phyloP scores from a whole-genome alignment of 768 basidiomycete genomes.

The Naganishia randhawae region DNA sequence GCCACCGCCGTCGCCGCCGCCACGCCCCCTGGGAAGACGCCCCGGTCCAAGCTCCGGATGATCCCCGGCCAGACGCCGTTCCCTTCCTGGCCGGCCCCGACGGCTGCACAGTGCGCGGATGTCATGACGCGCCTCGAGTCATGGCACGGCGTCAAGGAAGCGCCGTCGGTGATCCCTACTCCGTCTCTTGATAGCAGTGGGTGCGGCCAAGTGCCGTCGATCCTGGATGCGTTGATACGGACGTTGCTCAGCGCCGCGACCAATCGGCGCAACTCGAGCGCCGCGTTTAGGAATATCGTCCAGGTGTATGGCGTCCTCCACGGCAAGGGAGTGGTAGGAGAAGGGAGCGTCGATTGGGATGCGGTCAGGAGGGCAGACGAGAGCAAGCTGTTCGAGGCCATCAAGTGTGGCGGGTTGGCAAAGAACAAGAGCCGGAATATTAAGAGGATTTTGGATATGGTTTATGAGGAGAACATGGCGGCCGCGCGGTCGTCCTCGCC shows the following conservation, averaged over 20 bases:
- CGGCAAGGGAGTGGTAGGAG: conserved; percentile 21
- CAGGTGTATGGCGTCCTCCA: conserved; percentile 36
- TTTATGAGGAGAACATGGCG: conserved; percentile 33
- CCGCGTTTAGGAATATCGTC: conserved; percentile 41
- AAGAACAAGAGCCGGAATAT: conserved; percentile 43
- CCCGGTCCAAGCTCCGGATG: conserved; percentile 25
- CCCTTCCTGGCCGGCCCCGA: conserved; percentile 40
- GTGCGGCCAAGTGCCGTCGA: conserved; percentile 43
- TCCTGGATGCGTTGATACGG: conserved; percentile 43
- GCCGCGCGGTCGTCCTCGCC: no score
- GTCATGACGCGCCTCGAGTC: conserved; percentile 35
- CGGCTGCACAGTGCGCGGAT: conserved; percentile 35
- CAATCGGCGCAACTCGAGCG: conserved; percentile 36
- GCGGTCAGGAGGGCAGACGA: conserved; percentile 37
- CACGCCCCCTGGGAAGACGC: background rate
- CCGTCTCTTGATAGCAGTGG: conserved; percentile 37
- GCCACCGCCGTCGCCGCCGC: no score
- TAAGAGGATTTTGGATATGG: conserved; percentile 37
- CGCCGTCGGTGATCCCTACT: background rate
- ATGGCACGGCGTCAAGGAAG: conserved; percentile 34
- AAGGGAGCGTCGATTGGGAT: conserved; percentile 43
- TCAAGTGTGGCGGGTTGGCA: conserved; percentile 43
- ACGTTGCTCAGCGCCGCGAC: conserved; percentile 45
- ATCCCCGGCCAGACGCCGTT: conserved; percentile 33
- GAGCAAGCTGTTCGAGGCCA: conserved; percentile 40